phyloP scores from a whole-genome alignment of 805 yeast species.

The Wickerhamiella nectarea region DNA sequence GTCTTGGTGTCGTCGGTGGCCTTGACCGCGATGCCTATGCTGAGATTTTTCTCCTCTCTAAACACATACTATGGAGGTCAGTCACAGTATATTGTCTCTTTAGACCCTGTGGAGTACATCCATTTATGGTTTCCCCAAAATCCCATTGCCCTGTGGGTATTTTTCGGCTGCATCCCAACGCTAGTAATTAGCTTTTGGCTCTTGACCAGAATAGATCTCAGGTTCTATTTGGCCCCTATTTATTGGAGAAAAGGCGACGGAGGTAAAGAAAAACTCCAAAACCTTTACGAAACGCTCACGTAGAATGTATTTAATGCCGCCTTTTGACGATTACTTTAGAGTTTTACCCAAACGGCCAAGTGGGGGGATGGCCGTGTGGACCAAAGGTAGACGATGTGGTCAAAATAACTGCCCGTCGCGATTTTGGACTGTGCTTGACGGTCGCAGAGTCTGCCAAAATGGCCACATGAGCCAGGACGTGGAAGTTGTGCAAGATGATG shows the following conservation, averaged over 20 bases:
- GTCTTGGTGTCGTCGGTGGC: constrained; percentile 19
- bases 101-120: not conserved
- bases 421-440: constrained; percentile 59
- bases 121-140: constrained; percentile 33
- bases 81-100: not conserved
- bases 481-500: constrained; percentile 38
- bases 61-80: constrained; percentile 9
- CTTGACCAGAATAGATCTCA: constrained; percentile 55
- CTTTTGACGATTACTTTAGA: no score
- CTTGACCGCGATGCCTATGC: constrained; percentile 22
- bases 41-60: constrained; percentile 14
- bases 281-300: constrained; percentile 1
- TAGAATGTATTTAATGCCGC: not conserved
- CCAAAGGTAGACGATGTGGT: constrained; percentile 76
- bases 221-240: constrained; percentile 55
- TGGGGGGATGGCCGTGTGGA: constrained; percentile 28
- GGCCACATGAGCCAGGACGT: constrained; percentile 77
- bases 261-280: not conserved
- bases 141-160: constrained; percentile 49
- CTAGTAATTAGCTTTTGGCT: constrained; percentile 44
- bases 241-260: not conserved
- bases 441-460: constrained; percentile 70
- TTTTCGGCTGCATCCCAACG: constrained; percentile 56
- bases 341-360: no score
- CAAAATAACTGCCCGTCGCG: constrained; percentile 76